Evolutionary conservation across 768 basidiomycete species (phyloP), one percentile per base, ranked within the genome.

Genomic region (Lanmaoa rubissima): DNA sequence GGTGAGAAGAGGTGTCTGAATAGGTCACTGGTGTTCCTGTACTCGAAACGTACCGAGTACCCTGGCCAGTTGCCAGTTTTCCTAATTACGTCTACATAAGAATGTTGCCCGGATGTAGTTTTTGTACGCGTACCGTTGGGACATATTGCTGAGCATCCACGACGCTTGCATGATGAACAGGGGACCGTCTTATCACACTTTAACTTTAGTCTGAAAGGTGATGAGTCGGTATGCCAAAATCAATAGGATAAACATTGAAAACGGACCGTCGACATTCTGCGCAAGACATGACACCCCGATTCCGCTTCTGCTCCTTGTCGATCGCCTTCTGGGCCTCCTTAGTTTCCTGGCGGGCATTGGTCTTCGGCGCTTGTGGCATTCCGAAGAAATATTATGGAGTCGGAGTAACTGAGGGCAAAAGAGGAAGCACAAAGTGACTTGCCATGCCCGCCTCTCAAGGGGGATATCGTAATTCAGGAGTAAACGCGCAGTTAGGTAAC

Each of bases 101-200:
- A 28, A 51, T 3, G 34, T 7, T 16, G 13, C 14, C 51, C n/a
- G 16, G 19, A 5, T 0, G 31, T 5, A 16, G 28, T 13, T 17
- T n/a, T 8, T 41, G 28, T 16, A 35, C 8, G 34, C 58, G 16
- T 57, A 68, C 75, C 88, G 62, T 89, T 89, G 4, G 87, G 88
- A 71, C 89, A 91, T 52, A 91, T 90, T 12, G 85, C 84, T 6
- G 85, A 82, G 64, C 88, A 90, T 31, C 88, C 88, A 61, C 88
- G 76, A 41, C 88, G 82, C 66, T 84, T 88, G 69, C 88, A 86
- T 6, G 78, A 80, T 1, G 77, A 73, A 60, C 79, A 79, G 1
- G 77, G 78, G 13, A 79, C 81, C 4, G 81, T 87, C 71, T 90
- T 90, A 72, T 90, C 86, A 69, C 88, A 90, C 69, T 86, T 87